These are phyloP conservation scores for Phlebopus sp. DNA, from an alignment of 1,284 basidiomycete genomes.

Conservation along the genomic window DNA sequence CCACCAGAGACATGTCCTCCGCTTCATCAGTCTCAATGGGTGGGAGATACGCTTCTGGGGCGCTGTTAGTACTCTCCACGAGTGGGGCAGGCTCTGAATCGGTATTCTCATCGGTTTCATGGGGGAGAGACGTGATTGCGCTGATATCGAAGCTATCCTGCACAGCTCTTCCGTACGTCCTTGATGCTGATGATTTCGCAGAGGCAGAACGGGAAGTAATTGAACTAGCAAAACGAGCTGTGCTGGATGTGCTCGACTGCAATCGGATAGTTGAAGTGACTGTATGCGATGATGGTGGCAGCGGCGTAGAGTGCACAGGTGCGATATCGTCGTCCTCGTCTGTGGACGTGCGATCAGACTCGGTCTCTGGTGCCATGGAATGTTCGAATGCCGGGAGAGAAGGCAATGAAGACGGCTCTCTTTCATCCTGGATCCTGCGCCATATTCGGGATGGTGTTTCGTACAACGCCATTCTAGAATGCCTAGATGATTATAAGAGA, in stretches of 20 bases:
- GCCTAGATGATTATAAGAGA: not conserved
- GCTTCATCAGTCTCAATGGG: conserved; percentile 40
- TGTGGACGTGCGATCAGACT: conserved; percentile 29
- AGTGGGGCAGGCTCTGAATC: conserved; percentile 38
- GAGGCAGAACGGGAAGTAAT: conserved; percentile 54
- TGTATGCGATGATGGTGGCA: conserved; percentile 42
- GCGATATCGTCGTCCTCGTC: conserved; percentile 34
- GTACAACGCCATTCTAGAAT: conserved; percentile 40
- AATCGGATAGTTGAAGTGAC: conserved; percentile 47
- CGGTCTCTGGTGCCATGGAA: conserved; percentile 40
- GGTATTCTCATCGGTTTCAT: conserved; percentile 38
- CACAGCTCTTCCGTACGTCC: conserved; percentile 25
- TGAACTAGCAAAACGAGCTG: conserved; percentile 70
- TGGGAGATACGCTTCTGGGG: conserved; percentile 51
- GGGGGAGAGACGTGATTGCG: conserved; percentile 51
- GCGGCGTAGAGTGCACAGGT: conserved; percentile 67
- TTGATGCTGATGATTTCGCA: conserved; percentile 35
- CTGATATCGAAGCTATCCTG: conserved; percentile 60
- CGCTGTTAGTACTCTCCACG: conserved; percentile 42
- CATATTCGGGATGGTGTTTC: conserved; percentile 80
- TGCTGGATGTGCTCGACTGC: conserved; percentile 57
- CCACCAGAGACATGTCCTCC: conserved; percentile 52
- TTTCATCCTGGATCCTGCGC: conserved; percentile 71
- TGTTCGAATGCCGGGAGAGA: conserved; percentile 69
- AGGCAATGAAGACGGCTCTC: conserved; percentile 75